Percentiles rank a stretch among this genome's conserved stretches.
phyloP scores from a whole-genome alignment of 345 rosid species.

The Melastoma malabathricum region DNA sequence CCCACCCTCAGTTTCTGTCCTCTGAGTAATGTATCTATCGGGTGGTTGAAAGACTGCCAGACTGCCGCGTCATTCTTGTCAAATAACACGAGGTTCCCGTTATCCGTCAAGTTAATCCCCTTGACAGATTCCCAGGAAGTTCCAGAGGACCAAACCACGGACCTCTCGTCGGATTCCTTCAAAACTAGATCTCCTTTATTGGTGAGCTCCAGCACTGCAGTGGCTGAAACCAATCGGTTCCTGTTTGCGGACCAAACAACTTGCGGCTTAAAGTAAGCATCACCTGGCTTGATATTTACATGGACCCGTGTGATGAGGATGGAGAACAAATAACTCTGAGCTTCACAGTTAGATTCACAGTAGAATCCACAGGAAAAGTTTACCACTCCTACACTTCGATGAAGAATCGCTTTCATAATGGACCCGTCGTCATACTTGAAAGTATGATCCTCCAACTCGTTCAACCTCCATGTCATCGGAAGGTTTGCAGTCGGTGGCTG shows the following conservation, averaged over 20 bases:
- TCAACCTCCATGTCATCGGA: too few species aligned
- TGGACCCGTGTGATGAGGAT: background rate
- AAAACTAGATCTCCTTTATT: constrained; percentile 6
- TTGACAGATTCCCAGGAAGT: constrained; percentile 5
- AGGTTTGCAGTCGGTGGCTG: too few species aligned
- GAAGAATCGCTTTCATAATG: too few species aligned
- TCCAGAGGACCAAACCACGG: constrained; percentile 10
- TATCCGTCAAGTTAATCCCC: constrained; percentile 8
- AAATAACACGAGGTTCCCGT: constrained; percentile 10
- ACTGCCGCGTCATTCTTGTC: background rate
- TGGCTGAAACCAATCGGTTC: constrained; percentile 3
- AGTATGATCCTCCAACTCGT: too few species aligned
- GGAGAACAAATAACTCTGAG: background rate
- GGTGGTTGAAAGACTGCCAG: constrained; percentile 18
- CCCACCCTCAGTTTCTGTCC: constrained; percentile 8
- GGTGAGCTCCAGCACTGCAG: constrained; percentile 6
- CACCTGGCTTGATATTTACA: rapidly evolving
- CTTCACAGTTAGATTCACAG: background rate
- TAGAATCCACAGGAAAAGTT: constrained; percentile 2
- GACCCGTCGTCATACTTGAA: too few species aligned
- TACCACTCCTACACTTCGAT: too few species aligned
- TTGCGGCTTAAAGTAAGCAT: background rate
- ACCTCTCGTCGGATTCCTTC: constrained; percentile 5
- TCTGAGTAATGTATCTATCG: constrained; percentile 11
- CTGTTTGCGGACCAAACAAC: constrained; percentile 20